Conservation (phyloP, 352 stramenopile species). For the Globisporangium apiculatum region DNA sequence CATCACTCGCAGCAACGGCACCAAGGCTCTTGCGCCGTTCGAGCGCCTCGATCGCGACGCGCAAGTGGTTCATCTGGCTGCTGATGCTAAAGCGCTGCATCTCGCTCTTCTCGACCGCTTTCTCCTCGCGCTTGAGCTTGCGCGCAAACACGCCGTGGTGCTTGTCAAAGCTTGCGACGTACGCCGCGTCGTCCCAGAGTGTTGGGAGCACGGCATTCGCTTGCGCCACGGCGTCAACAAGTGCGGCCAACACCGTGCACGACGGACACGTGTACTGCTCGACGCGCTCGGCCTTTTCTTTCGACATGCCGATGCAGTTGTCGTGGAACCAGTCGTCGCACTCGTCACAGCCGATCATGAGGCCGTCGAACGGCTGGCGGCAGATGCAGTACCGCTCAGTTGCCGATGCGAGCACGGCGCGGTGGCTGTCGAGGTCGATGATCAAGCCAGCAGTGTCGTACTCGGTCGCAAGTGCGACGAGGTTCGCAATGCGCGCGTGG, state of each 20-base stretch:
- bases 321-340: constrained; percentile 90
- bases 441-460: constrained; percentile 70
- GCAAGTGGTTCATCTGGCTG: constrained; percentile 78
- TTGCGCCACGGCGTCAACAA: constrained; percentile 52
- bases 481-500: constrained; percentile 60
- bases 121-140: constrained; percentile 83
- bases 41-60: constrained; percentile 63
- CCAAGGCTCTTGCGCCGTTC: constrained; percentile 38
- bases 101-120: constrained; percentile 72
- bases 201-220: constrained; percentile 52
- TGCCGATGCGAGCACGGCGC: constrained; percentile 87
- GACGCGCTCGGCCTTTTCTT: constrained; percentile 92
- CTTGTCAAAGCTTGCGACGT: constrained; percentile 81
- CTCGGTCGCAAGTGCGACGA: constrained; percentile 70
- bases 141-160: constrained; percentile 60
- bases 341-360: constrained; percentile 87
- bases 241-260: constrained; percentile 88
- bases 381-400: constrained; percentile 90
- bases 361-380: constrained; percentile 82
- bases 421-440: constrained; percentile 85
- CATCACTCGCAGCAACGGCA: not conserved
- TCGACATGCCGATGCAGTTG: constrained; percentile 86
- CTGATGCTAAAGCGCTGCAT: constrained; percentile 72
- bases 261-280: constrained; percentile 94
- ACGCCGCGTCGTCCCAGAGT: constrained; percentile 78